phyloP scores from a whole-genome alignment of 1,139 yeast genomes.

The Zygosaccharomyces pseudobailii region DNA sequence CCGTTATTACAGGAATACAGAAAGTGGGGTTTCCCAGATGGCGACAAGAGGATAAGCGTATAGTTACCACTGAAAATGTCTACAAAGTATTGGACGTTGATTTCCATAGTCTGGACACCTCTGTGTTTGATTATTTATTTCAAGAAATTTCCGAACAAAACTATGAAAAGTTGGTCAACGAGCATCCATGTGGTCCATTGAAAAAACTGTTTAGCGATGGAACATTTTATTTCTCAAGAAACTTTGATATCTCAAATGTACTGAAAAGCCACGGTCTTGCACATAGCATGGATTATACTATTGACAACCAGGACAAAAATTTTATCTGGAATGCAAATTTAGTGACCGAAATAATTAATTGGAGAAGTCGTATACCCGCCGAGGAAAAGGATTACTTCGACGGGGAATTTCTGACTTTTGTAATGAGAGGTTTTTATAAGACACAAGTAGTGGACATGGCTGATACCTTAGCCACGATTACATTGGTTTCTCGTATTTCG shows the following conservation, averaged over 20 bases:
- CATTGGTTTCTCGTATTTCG: conserved; percentile 64
- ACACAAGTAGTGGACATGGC: conserved; percentile 36
- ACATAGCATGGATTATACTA: conserved; percentile 39
- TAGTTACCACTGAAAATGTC: conserved; percentile 45
- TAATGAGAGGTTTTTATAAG: conserved; percentile 64
- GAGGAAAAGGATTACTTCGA: conserved; percentile 52
- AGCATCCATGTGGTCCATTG: conserved; percentile 57
- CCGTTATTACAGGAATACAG: conserved; percentile 52
- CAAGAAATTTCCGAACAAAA: conserved; percentile 30
- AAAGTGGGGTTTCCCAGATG: conserved; percentile 56
- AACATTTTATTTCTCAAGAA: conserved; percentile 58
- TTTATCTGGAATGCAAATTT: conserved; percentile 66
- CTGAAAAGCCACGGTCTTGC: conserved; percentile 50
- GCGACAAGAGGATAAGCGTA: conserved; percentile 18
- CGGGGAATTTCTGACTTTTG: conserved; percentile 53
- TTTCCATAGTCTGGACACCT: conserved; percentile 57
- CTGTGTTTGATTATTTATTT: conserved; percentile 45
- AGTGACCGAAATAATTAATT: conserved; percentile 53
- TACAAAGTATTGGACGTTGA: conserved; percentile 52
- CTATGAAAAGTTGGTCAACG: conserved; percentile 39
- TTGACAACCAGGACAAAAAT: conserved; percentile 45
- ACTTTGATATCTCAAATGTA: conserved; percentile 60
- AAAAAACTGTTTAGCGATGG: conserved; percentile 56
- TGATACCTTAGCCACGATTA: conserved; percentile 44
- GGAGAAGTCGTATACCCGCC: conserved; percentile 51